Percentiles rank a stretch among this genome's conserved stretches.
Conservation (phyloP, 2,329 filamentous ascomycete genomes). For the Fusarium mexicanum region DNA sequence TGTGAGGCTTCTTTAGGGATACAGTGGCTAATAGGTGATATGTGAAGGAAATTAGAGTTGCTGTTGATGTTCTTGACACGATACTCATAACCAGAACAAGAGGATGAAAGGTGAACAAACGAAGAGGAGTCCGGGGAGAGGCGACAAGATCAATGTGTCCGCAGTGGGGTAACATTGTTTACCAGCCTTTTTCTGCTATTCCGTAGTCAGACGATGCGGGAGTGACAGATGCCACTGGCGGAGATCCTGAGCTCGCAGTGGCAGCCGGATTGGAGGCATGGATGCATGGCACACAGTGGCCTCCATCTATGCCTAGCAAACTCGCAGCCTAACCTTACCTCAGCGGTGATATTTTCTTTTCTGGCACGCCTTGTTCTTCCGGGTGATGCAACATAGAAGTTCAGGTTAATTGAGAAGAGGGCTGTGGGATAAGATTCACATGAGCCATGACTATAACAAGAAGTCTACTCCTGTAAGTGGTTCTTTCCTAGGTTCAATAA, state of each 20-base stretch:
- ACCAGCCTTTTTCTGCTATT: neutral
- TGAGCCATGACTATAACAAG: neutral
- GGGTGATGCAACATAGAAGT: neutral
- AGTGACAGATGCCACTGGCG: neutral
- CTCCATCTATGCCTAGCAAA: neutral
- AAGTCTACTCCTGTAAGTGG: neutral
- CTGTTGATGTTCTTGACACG: neutral
- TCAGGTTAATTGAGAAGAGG: neutral
- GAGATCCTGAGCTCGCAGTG: neutral
- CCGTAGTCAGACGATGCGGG: neutral
- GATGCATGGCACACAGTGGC: neutral
- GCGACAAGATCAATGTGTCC: neutral
- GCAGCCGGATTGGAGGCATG: neutral
- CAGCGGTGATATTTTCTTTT: neutral
- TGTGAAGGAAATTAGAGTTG: neutral
- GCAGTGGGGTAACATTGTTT: neutral
- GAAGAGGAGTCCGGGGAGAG: neutral
- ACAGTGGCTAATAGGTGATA: neutral
- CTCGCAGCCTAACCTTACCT: neutral
- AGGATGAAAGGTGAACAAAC: neutral
- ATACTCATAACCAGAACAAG: neutral
- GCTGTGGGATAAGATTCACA: neutral
- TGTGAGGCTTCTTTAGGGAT: neutral
- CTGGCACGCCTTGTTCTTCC: neutral
- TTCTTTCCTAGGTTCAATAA: neutral